Evolutionary conservation across 179 eudicot genomes (phyloP), one percentile per base, ranked within the genome.

Genomic region (Silene noctiflora): DNA sequence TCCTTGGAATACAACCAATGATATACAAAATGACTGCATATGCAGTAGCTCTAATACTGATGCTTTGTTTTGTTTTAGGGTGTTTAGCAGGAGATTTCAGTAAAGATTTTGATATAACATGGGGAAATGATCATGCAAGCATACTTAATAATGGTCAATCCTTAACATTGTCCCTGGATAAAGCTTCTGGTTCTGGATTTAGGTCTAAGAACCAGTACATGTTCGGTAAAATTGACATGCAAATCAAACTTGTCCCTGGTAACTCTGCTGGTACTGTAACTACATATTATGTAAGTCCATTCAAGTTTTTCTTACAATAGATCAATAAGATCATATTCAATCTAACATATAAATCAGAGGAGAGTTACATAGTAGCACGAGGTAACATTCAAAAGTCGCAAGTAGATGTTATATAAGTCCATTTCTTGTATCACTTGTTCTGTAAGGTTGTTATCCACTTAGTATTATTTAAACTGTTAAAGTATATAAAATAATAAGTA

Each of bases 221-320:
- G 55, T 82, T 65, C 24, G 82, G 82, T 3, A 78, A 72, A 74
- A 76, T 82, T 6, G 82, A 75, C 19, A 82, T 82, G 82, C 77
- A 78, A 69, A 58, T 82, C 21, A 82, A 79, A 60, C 82, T 82
- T 19, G 82, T 78, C 17, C 76, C 77, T 2, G 82, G 85, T 5
- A 79, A 82, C 63, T 79, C 85, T 72, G 85, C 82, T 75, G 85
- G 85, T 8, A 82, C 80, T 10, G 85, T 82, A 10, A 82, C 85
- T 35, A 69, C 85, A 0, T 79, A 75, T 4, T 82, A 82, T 46
- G 85, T 79, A 72, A 71, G 80, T 72, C 21, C 11, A 17, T 2
- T 66, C 12, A 71, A 27, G 2, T 27, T n/a, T n/a, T n/a, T n/a
- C n/a, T n/a, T n/a, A n/a, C n/a, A n/a, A n/a, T n/a, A n/a, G n/a